Evolutionary conservation across 495 filamentous ascomycete species (phyloP), one percentile per base, ranked within the genome.

Genomic region (Wilcoxina mikolae): DNA sequence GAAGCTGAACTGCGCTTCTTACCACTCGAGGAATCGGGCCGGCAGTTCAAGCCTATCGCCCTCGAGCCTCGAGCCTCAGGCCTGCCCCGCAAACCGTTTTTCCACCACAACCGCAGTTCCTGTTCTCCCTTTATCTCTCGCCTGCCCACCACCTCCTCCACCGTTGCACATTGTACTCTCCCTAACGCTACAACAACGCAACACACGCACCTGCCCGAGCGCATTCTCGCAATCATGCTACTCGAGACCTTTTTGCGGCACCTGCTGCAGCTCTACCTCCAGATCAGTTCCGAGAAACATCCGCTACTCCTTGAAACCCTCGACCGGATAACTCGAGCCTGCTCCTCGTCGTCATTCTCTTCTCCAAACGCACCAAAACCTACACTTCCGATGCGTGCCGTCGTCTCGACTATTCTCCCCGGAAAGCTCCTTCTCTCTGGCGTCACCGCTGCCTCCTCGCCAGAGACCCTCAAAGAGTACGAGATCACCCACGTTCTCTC

Each of bases 401-500:
- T 27, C 24, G 27, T 49, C 12, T 28, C 46, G 25, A 10, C 24
- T n/a, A 49, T 49, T 23, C 46, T 49, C 25, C 25, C 46, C 3
- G 46, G 46, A 15, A 28, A 3, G 12, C 46, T 49, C 5, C 29
- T 28, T 25, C 46, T 49, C 25, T 49, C 46, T 20, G 46, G 46
- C 46, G 29, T 49, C 12, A 49, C 46, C 12, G 46, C 46, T 29
- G 46, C 46, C 2, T 49, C 46, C 24, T 49, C 46, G 3, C 7
- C 46, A 3, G 24, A 15, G 23, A 49, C 3, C 10, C 27, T 49
- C 24, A 2, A 15, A 15, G 46, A 27, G 24, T 29, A 49, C 12
- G 46, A 25, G 27, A 28, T 49, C 22, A 49, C 46, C 3, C 46
- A 49, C 23, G 46, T 49, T 23, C 46, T 49, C 46, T 49, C 46